Base-by-base conservation (phyloP, 1,284 basidiomycete genomes). In the Nidula niveotomentosa region DNA sequence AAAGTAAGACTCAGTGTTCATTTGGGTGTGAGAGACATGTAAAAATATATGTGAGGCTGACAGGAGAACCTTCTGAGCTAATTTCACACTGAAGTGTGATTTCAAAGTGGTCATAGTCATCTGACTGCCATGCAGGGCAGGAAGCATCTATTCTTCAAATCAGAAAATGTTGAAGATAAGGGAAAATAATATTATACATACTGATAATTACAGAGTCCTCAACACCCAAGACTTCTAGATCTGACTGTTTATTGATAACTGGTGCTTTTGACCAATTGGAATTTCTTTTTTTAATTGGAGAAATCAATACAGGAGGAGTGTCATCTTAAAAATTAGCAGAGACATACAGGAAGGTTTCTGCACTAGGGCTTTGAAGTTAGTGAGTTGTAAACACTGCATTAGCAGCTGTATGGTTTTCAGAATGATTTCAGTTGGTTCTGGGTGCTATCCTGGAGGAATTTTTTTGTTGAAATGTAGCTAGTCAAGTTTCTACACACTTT, bases 51-150 rank as follows among this genome's bases (percentile, higher is more conserved):
- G 2, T 13, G 8, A 45, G 43, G 8, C 18, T n/a, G 13, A 47
- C 8, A 33, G 39, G 18, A 5, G 39, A 33, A 7, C 10, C 8
- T 4, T 7, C 5, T 9, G 18, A 6, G 5, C n/a, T 15, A 23
- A 34, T 9, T 13, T 33, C 41, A 33, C 13, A 9, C 15, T 45
- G 23, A 8, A 46, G 15, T 1, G 37, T 23, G 34, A 46, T 46
- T 3, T 43, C 10, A 46, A 45, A 52, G n/a, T 52, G 51, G 34
- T 52, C 18, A 36, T 45, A 52, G 5, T n/a, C 51, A 6, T 44
- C 51, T 8, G 51, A 52, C 5, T 3, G 2, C 43, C 39, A 52
- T 18, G 15, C 39, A 9, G 23, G 13, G 8, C 6, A 10, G 30
- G 51, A 6, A 6, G 41, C 43, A 52, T 52, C 51, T 46, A 43